These are phyloP conservation scores for Arthromyces matolae DNA, from an alignment of 768 basidiomycete species.

Conservation along the genomic window DNA sequence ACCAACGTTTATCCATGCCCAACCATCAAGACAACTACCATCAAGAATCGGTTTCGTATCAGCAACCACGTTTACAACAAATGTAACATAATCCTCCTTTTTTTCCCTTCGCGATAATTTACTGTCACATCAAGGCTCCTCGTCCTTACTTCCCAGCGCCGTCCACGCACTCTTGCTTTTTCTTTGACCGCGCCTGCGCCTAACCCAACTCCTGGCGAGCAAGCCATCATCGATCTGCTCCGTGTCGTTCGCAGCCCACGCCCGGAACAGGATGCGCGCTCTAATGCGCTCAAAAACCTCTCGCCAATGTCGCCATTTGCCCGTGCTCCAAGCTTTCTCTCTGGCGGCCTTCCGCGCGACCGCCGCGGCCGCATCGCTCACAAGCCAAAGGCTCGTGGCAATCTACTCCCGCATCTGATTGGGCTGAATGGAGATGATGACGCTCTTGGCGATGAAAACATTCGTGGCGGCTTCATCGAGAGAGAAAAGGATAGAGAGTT, in stretches of 20 bases:
- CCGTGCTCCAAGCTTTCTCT: constrained; percentile 65
- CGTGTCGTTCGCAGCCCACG: constrained; percentile 56
- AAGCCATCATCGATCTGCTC: constrained; percentile 64
- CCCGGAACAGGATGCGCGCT: constrained; percentile 33
- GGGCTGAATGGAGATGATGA: constrained; percentile 28
- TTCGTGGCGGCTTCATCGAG: constrained; percentile 39
- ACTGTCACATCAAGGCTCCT: constrained; percentile 50
- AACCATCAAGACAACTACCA: constrained; percentile 51
- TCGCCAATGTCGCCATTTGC: constrained; percentile 23
- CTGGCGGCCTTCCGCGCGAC: constrained; percentile 71
- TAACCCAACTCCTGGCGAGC: constrained; percentile 60
- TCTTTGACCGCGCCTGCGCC: constrained; percentile 56
- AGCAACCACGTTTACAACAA: constrained; percentile 73
- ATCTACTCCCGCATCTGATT: constrained; percentile 22
- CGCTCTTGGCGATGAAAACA: constrained; percentile 52
- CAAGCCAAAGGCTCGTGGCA: constrained; percentile 34
- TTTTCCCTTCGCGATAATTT: not conserved
- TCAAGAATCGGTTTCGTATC: constrained; percentile 51
- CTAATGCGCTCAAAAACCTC: constrained; percentile 19
- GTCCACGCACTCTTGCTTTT: constrained; percentile 54
- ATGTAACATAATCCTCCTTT: constrained; percentile 47
- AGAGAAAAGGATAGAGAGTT: constrained; percentile 53
- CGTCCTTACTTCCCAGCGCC: constrained; percentile 67
- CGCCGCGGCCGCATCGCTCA: constrained; percentile 72
- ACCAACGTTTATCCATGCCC: constrained; percentile 50